These are phyloP conservation scores for Wickerhamomyces alni DNA, from an alignment of 805 yeast species.

Conservation along the genomic window DNA sequence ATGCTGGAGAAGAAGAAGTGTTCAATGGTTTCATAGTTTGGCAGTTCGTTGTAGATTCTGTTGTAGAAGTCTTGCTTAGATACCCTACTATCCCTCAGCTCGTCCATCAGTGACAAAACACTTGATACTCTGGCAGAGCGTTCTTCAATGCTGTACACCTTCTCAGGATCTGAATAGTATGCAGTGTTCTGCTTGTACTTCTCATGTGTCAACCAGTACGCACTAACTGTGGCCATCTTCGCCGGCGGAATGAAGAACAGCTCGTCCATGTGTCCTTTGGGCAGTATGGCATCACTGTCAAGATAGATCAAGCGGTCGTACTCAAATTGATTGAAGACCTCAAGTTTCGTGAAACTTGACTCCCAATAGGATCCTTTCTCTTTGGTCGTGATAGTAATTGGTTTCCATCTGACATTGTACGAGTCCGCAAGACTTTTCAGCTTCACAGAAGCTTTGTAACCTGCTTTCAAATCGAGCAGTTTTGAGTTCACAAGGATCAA, in stretches of 20 bases:
- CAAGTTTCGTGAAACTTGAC: conserved; percentile 48
- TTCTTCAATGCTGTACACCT: no score
- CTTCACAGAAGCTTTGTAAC: conserved; percentile 7
- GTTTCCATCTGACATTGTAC: conserved; percentile 13
- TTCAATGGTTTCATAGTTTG: conserved; percentile 26
- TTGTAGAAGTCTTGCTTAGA: conserved; percentile 14
- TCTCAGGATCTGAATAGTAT: no score
- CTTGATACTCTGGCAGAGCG: no score
- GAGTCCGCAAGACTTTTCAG: conserved; percentile 5
- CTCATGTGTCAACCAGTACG: conserved; percentile 32
- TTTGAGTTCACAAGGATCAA: conserved; percentile 36
- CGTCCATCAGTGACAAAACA: neutral
- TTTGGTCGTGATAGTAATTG: conserved; percentile 12
- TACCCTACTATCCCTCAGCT: neutral
- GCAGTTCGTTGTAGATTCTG: conserved; percentile 33
- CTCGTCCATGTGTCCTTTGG: conserved; percentile 40
- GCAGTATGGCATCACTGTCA: conserved; percentile 48
- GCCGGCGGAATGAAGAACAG: conserved; percentile 44
- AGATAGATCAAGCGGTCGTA: conserved; percentile 50
- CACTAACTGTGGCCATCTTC: conserved; percentile 39
- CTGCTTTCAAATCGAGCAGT: conserved; percentile 16
- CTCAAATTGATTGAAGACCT: conserved; percentile 41
- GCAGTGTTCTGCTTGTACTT: conserved; percentile 5
- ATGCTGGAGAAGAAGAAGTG: conserved; percentile 33
- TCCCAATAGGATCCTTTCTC: conserved; percentile 32